A percentile compares a stretch with the other conserved stretches of the same genome.
These are phyloP conservation scores for Pythium utonaiense DNA, from an alignment of 352 stramenopile genomes.

Conservation along the genomic window DNA sequence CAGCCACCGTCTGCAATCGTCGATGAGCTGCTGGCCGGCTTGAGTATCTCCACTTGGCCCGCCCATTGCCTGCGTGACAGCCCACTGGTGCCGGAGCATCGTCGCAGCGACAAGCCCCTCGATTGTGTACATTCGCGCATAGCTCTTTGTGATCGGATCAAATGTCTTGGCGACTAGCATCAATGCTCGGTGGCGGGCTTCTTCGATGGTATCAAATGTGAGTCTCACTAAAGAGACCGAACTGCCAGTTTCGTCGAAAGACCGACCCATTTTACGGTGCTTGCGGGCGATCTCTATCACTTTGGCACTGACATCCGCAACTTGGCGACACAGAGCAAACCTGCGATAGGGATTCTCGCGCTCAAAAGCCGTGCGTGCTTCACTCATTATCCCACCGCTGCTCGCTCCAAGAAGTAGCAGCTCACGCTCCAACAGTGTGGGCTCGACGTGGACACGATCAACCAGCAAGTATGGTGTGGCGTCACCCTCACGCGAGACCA, in stretches of 20 bases:
- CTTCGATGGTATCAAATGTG: constrained; percentile 66
- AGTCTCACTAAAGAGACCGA: constrained; percentile 59
- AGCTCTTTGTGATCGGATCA: constrained; percentile 51
- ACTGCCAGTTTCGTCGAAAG: constrained; percentile 17
- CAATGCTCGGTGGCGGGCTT: constrained; percentile 61
- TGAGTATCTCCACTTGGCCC: constrained; percentile 22
- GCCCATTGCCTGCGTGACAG: constrained; percentile 38
- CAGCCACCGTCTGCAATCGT: constrained; percentile 30
- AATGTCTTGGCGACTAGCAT: constrained; percentile 77
- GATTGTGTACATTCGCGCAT: constrained; percentile 56
- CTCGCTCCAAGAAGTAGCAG: constrained; percentile 35
- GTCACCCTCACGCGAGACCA: constrained; percentile 52
- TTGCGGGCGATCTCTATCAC: constrained; percentile 45
- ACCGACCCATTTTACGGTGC: constrained; percentile 26
- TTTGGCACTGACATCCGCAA: constrained; percentile 32
- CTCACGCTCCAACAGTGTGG: constrained; percentile 60
- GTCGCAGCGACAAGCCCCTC: constrained; percentile 48
- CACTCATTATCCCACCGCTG: not conserved
- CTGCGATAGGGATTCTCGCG: constrained; percentile 36
- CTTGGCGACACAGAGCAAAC: constrained; percentile 35
- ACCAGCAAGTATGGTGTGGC: constrained; percentile 47
- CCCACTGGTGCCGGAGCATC: constrained; percentile 67
- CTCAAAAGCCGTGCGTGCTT: constrained; percentile 18
- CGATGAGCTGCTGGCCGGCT: constrained; percentile 8
- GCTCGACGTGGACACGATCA: constrained; percentile 49